Percentiles rank a stretch among this genome's conserved stretches.
phyloP scores from a whole-genome alignment of 352 stramenopile genomes.

The Phytophthora hybrid region DNA sequence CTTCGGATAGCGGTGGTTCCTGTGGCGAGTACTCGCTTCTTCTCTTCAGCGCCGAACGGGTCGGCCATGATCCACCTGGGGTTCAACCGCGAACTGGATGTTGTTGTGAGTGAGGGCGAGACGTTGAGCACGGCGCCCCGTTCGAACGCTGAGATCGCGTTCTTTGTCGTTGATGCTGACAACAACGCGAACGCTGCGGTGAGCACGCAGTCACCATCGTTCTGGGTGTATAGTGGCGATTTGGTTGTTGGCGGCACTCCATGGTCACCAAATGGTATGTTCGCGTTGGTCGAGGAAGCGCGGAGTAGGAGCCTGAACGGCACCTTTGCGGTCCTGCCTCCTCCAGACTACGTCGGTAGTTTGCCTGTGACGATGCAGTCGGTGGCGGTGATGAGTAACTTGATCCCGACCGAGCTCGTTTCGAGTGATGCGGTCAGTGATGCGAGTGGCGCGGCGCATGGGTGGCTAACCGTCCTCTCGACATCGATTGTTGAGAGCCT shows the following conservation, averaged over 20 bases:
- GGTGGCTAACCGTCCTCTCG: conserved; percentile 33
- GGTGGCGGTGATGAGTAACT: conserved; percentile 13
- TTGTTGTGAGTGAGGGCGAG: conserved; percentile 16
- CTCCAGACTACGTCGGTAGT: conserved; percentile 27
- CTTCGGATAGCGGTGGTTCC: conserved; percentile 30
- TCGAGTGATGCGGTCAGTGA: conserved; percentile 6
- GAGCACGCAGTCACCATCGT: conserved; percentile 2
- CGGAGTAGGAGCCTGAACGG: conserved; percentile 16
- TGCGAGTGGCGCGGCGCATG: conserved; percentile 9
- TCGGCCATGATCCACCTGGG: conserved; percentile 21
- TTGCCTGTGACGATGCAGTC: conserved; percentile 28
- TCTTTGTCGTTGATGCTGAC: conserved; percentile 3
- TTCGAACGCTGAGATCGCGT: conserved; percentile 8
- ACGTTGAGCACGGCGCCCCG: not conserved
- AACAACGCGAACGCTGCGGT: conserved; percentile 1
- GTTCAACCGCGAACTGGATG: conserved; percentile 28
- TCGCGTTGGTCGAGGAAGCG: conserved; percentile 21
- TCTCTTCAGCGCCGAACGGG: conserved; percentile 16
- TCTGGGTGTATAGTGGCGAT: conserved; percentile 13
- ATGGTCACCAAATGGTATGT: conserved; percentile 4
- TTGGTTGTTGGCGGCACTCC: not conserved
- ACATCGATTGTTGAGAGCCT: conserved; percentile 20
- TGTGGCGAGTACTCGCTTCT: conserved; percentile 15
- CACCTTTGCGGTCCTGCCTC: conserved; percentile 16
- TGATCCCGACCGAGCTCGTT: conserved; percentile 24